Evolutionary conservation across 768 basidiomycete species (phyloP), one percentile per base, ranked within the genome.

Genomic region (Strobilomyces confusus): DNA sequence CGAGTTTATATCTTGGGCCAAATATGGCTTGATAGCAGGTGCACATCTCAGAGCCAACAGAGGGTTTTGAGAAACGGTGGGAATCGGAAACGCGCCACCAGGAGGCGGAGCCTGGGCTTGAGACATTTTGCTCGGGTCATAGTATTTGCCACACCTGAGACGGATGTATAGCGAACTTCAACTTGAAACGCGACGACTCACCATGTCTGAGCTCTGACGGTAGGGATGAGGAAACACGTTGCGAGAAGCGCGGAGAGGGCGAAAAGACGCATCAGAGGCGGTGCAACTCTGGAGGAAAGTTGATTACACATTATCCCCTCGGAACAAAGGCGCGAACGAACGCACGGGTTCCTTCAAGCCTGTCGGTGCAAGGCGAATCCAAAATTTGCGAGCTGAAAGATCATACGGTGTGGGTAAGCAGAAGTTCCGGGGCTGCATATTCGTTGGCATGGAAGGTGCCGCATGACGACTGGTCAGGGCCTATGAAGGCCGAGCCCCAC

Each of bases 41-140:
- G 75, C 73, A 57, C 83, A 85, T 49, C 82, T 77, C 26, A 85
- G 67, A 17, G 82, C 79, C 26, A 85, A 68, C 13, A 83, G 72
- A 29, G 81, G 76, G 5, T 44, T 66, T 19, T 69, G 54, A 17
- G 74, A 75, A 4, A 61, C 54, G 5, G 60, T 65, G 13, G 78
- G 77, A 15, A 69, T 52, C 7, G 73, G 67, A 55, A 80, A 81
- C 48, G 70, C 63, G 41, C 80, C 79, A 4, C 79, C 81, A 54
- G 81, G 80, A 36, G 75, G 72, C 22, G 73, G 72, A 17, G 79
- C 63, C 5, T 37, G 11, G 23, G 3, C 15, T 51, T 57, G 65
- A 43, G 64, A 54, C 52, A 77, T 73, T 20, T 71, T 67, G 13
- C 68, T 71, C 9, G 73, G 61, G 69, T 79, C 74, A 54, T 83